Percentiles rank a stretch among this genome's conserved stretches.
These are phyloP conservation scores for Abrus pulchellus DNA, from an alignment of 306 rosid species.

Conservation along the genomic window DNA sequence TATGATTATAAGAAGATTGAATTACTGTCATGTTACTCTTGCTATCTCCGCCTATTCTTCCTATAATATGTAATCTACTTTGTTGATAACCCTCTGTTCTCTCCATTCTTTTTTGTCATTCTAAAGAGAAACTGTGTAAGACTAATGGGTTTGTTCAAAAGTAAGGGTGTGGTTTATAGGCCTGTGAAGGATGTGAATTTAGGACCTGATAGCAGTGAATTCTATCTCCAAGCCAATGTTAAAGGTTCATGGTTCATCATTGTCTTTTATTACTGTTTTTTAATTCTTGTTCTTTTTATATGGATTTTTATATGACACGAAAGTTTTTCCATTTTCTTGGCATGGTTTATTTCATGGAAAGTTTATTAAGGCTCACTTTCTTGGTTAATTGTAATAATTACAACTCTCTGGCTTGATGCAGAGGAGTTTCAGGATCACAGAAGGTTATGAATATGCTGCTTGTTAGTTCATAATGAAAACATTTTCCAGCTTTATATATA, in stretches of 20 bases:
- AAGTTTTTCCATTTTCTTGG: neutral
- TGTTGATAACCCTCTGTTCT: slow-evolving; percentile 2
- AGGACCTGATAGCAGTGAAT: slow-evolving; percentile 65
- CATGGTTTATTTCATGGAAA: slow-evolving; percentile 5
- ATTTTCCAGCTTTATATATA: neutral
- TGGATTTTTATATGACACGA: slow-evolving; percentile 21
- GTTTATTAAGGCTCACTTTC: neutral
- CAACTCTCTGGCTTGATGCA: neutral
- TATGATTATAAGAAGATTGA: neutral
- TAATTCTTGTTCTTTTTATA: neutral
- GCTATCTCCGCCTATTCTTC: slow-evolving; percentile 43
- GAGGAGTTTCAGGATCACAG: slow-evolving; percentile 9
- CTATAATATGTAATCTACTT: neutral
- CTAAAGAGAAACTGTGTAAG: neutral
- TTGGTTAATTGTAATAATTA: neutral
- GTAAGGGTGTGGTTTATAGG: slow-evolving; percentile 58
- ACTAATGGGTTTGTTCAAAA: slow-evolving; percentile 66
- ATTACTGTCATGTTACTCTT: slow-evolving; percentile 24
- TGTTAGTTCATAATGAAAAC: neutral
- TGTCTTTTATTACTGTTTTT: neutral
- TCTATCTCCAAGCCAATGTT: slow-evolving; percentile 79
- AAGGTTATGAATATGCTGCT: slow-evolving; percentile 2
- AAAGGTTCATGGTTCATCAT: slow-evolving; percentile 62
- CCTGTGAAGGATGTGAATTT: slow-evolving; percentile 69
- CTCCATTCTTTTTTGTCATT: neutral